Evolutionary conservation across 768 basidiomycete species (phyloP).

Genomic region (Suillus clintonianus): DNA sequence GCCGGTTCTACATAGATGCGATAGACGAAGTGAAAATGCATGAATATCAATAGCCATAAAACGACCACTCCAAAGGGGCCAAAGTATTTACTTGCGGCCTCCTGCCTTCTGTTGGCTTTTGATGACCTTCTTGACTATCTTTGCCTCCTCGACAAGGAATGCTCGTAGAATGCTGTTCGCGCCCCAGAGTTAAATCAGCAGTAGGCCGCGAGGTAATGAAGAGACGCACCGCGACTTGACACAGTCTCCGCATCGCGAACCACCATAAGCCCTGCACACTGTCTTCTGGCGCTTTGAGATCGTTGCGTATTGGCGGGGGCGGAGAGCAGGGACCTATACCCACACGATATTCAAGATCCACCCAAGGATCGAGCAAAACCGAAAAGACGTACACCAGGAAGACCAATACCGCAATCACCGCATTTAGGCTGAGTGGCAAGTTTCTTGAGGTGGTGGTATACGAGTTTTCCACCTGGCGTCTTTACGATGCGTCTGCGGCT

Average conservation of each 20-base stretch:
- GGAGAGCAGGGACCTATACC: constrained; percentile 85
- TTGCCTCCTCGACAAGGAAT: constrained; percentile 99
- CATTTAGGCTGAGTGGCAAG: constrained; percentile 90
- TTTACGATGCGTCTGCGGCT: constrained; percentile 94
- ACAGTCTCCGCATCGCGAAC: constrained; percentile 94
- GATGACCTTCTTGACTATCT: constrained; percentile 99
- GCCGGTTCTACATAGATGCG: constrained; percentile 23
- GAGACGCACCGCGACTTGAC: constrained; percentile 85
- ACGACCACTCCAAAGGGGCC: background rate
- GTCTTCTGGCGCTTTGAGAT: constrained; percentile 98
- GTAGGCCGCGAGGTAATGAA: background rate
- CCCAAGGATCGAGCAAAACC: background rate
- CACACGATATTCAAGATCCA: constrained; percentile 5
- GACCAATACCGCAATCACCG: constrained; percentile 95
- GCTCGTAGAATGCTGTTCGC: constrained; percentile 85
- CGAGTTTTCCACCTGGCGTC: constrained; percentile 97
- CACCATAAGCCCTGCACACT: constrained; percentile 94
- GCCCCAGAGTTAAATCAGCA: background rate
- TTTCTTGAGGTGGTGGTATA: constrained; percentile 98
- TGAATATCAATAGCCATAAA: constrained; percentile 13
- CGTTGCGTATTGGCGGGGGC: constrained; percentile 92
- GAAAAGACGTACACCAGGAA: constrained; percentile 79
- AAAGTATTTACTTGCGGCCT: constrained; percentile 23
- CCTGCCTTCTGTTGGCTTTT: constrained; percentile 71
- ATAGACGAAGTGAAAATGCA: constrained; percentile 14